Evolutionary conservation across 345 rosid species (phyloP), one percentile per base, ranked within the genome.

Genomic region (Gossypium sturtianum): DNA sequence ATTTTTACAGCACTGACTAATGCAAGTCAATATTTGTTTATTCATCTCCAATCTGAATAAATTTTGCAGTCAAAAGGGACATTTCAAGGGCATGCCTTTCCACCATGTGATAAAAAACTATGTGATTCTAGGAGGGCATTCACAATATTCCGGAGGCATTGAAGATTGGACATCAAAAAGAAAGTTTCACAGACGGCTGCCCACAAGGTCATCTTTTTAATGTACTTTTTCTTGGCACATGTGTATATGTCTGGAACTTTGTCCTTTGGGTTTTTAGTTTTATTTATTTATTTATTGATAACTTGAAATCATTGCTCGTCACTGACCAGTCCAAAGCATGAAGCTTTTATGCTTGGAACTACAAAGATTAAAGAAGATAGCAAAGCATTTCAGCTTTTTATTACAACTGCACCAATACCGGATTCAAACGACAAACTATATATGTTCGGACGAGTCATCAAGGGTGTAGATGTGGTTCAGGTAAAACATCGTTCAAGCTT

Each of bases 331-430:
- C 73, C 76, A 53, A 84, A 89, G 76, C 88, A 87, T 12, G 88
- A 89, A 65, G 91, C 89, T 9, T 90, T 87, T 75, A 85, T 90
- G 93, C 76, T 90, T 71, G 96, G 86, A 81, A 87, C 88, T 63
- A 81, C 89, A 9, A 86, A 84, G 80, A 78, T 69, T 8, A 82
- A 80, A 74, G 81, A 76, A 62, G 84, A 85, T 72, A 77, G 61
- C 77, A 77, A 80, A 80, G 89, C 76, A 67, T 90, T 90, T 75
- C 85, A 89, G 77, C 80, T 90, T 59, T 87, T 83, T 83, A 87
- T 90, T 38, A 86, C 90, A 60, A 86, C 91, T 61, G 76, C 88
- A 64, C 90, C 86, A 49, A 85, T 83, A 58, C 84, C 82, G 2
- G 86, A 89, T 73, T 71, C 87, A 49, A 90, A 80, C 58, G 90